Evolutionary conservation across 192 early-diverging fungal species (phyloP).

Genomic region (Diversispora eburnea): DNA sequence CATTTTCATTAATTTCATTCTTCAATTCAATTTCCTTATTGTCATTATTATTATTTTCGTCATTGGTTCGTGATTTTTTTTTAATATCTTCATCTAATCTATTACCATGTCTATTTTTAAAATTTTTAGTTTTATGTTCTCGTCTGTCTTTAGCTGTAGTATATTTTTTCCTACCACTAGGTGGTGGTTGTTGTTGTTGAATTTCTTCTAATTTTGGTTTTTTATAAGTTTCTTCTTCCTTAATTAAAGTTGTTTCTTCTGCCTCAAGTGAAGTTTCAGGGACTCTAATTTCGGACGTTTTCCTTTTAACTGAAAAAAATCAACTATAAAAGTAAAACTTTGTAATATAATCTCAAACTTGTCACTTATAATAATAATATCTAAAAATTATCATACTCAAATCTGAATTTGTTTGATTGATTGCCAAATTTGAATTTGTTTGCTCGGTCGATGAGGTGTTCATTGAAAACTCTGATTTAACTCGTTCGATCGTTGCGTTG

Average conservation of each 20-base stretch:
- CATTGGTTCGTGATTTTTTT: neutral
- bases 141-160: constrained; percentile 22
- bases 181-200: neutral
- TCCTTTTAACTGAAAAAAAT: no score
- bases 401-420: no score
- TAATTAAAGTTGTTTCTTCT: neutral
- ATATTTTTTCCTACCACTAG: constrained; percentile 6
- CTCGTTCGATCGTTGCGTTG: neutral
- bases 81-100: neutral
- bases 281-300: no score
- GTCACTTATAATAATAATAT: no score
- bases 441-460: no score
- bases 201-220: neutral
- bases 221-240: neutral
- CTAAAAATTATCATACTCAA: no score
- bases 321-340: no score
- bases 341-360: no score
- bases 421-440: no score
- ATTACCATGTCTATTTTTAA: constrained; percentile 5
- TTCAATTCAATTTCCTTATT: neutral
- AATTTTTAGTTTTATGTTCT: constrained; percentile 11
- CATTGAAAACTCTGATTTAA: neutral
- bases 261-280: no score
- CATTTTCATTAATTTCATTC: neutral
- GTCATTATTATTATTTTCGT: neutral